Conservation (phyloP, 495 filamentous ascomycete species). For the Gamarada debralockiae region DNA sequence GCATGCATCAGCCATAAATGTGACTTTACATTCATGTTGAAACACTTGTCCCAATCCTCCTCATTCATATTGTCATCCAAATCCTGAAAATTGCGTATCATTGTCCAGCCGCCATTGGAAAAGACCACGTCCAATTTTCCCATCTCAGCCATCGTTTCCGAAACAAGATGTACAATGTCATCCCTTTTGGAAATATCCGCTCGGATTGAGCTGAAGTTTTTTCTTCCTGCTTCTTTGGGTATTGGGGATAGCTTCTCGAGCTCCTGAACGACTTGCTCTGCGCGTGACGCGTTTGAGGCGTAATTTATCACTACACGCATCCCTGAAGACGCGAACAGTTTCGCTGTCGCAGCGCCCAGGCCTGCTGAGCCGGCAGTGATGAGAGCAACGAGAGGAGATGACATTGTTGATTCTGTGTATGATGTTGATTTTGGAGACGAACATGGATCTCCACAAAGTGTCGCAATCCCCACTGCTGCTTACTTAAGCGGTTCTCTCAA, state of each 20-base stretch:
- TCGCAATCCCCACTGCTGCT: too few species aligned
- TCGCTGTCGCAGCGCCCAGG: conserved; percentile 50
- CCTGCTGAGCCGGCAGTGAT: conserved; percentile 54
- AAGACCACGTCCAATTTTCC: conserved; percentile 50
- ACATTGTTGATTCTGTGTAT: not conserved
- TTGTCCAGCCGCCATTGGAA: conserved; percentile 56
- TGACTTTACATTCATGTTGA: conserved; percentile 55
- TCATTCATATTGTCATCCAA: conserved; percentile 52
- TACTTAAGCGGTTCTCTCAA: too few species aligned
- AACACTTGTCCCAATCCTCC: conserved; percentile 53
- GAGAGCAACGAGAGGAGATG: conserved; percentile 36
- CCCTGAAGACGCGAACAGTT: conserved; percentile 42
- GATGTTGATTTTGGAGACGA: too few species aligned
- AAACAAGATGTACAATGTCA: conserved; percentile 40
- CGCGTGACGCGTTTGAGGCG: conserved; percentile 38
- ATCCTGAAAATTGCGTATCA: conserved; percentile 41
- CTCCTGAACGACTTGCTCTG: conserved; percentile 39
- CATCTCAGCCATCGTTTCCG: conserved; percentile 37
- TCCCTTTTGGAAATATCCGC: conserved; percentile 45
- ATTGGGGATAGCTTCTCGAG: conserved; percentile 28
- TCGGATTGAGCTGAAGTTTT: conserved; percentile 36
- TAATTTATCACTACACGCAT: conserved; percentile 52
- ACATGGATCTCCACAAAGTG: too few species aligned
- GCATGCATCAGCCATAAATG: conserved; percentile 53
- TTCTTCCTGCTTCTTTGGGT: not conserved